Evolutionary conservation across 306 rosid species (phyloP), one percentile per base, ranked within the genome.

Genomic region (Trifolium subterraneum): DNA sequence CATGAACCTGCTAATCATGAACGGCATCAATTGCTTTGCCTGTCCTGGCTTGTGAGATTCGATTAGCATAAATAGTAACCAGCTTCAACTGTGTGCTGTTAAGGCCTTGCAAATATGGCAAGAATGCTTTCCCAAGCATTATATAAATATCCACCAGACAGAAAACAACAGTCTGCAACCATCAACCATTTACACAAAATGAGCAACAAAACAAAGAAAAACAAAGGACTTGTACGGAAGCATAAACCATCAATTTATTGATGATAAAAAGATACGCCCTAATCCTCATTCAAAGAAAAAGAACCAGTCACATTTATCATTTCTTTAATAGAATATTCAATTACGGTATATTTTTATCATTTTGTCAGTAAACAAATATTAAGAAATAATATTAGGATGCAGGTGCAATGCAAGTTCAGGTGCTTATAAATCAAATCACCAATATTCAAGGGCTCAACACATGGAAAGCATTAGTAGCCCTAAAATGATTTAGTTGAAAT

Each of bases 111-210:
- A 95, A 85, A 87, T 87, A 88, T 16, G 99, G 99, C 84, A 90
- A 81, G 88, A 95, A 95, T 64, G 96, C 86, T 84, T 89, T 92
- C 84, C 99, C 99, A 41, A 95, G 99, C 97, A 95, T 90, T 69
- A 95, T 95, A 77, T 95, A 95, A 65, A 95, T 87, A 79, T 95
- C 99, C 84, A 95, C 99, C 6, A 92, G 87, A 85, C 98, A 95
- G 91, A 95, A 95, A 68, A 95, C 99, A 64, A 95, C 99, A 12
- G 99, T 95, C 99, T 95, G 99, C 74, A 80, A 77, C 63, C 84
- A 76, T 74, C 75, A 76, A 82, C 75, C 72, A 78, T 19, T 52
- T 35, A 66, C 52, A 78, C 42, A 42, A 50, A 48, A 70, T 81
- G 39, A 78, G 77, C 44, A 18, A 72, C 65, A 44, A 45, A 64